phyloP scores from a whole-genome alignment of 1,139 yeast genomes.

The Eremothecium cymbalariae region DNA sequence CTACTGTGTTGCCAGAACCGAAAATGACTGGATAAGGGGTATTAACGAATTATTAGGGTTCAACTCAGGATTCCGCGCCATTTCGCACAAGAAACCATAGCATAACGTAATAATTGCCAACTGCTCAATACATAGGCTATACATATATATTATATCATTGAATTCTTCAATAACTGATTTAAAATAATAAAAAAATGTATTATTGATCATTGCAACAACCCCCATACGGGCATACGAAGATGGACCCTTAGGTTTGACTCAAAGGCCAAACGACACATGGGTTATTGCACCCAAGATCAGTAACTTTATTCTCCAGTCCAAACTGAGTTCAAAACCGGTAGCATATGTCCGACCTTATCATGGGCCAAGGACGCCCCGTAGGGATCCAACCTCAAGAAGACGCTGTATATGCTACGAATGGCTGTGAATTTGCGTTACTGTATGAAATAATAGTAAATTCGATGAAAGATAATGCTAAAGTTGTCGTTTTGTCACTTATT shows the following conservation, averaged over 20 bases:
- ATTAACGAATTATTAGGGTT: constrained; percentile 82
- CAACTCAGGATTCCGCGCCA: constrained; percentile 61
- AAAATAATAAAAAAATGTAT: constrained; percentile 40
- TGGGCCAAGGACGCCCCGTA: constrained; percentile 65
- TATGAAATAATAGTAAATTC: constrained; percentile 8
- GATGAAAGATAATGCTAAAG: neutral
- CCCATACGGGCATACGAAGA: constrained; percentile 86
- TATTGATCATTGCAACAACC: constrained; percentile 69
- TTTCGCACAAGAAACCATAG: no score
- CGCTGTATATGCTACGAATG: constrained; percentile 53
- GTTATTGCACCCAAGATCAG: constrained; percentile 80
- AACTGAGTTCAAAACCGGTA: constrained; percentile 32
- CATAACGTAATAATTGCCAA: no score
- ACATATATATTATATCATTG: no score
- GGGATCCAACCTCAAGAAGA: constrained; percentile 72
- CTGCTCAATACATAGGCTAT: no score
- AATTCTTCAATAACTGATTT: no score
- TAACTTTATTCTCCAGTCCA: constrained; percentile 60
- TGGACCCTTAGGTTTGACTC: constrained; percentile 51
- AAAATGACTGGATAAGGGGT: constrained; percentile 86
- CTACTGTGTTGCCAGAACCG: constrained; percentile 81
- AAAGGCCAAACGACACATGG: constrained; percentile 44
- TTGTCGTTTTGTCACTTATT: neutral
- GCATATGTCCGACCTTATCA: constrained; percentile 57
- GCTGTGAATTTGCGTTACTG: constrained; percentile 63